Conservation (phyloP, 1,284 basidiomycete genomes). For the Cryptococcus jaspeensis region DNA sequence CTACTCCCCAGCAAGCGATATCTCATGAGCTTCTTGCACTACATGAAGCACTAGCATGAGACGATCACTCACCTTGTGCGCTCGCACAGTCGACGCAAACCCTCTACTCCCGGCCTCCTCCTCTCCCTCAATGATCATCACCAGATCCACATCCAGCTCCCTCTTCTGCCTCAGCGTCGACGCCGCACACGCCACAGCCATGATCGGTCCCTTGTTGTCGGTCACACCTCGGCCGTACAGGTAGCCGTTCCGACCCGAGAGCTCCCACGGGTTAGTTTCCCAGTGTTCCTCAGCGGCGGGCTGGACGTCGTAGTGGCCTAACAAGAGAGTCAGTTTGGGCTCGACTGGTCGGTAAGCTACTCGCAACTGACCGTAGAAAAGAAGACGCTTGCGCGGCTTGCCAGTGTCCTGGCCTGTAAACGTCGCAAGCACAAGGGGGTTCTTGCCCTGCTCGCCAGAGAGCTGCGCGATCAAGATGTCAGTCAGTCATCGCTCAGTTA, state of each 20-base stretch:
- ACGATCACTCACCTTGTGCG: slow-evolving; percentile 62
- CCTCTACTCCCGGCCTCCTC: slow-evolving; percentile 90
- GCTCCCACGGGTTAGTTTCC: slow-evolving; percentile 79
- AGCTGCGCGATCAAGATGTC: slow-evolving; percentile 16
- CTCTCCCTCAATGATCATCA: slow-evolving; percentile 92
- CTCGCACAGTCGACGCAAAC: slow-evolving; percentile 71
- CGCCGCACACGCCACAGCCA: slow-evolving; percentile 86
- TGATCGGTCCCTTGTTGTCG: slow-evolving; percentile 90
- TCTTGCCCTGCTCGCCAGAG: slow-evolving; percentile 59
- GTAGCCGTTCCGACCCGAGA: slow-evolving; percentile 81
- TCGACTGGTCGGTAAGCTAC: neutral
- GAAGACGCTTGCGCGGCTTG: slow-evolving; percentile 60
- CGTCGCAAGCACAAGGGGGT: slow-evolving; percentile 81
- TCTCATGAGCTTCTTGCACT: neutral
- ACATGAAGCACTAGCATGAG: too few species aligned
- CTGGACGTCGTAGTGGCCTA: slow-evolving; percentile 89
- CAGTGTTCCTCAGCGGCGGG: slow-evolving; percentile 71
- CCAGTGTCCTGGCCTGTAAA: slow-evolving; percentile 63
- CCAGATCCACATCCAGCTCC: slow-evolving; percentile 77
- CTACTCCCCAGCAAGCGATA: neutral
- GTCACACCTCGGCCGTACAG: slow-evolving; percentile 90
- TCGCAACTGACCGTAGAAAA: slow-evolving; percentile 70
- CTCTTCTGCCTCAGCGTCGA: slow-evolving; percentile 71
- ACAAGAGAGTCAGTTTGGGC: neutral
- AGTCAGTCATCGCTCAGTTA: neutral